These are phyloP conservation scores for Ambrosia hybrid DNA, from an alignment of 140 eudicot genomes.

Conservation along the genomic window DNA sequence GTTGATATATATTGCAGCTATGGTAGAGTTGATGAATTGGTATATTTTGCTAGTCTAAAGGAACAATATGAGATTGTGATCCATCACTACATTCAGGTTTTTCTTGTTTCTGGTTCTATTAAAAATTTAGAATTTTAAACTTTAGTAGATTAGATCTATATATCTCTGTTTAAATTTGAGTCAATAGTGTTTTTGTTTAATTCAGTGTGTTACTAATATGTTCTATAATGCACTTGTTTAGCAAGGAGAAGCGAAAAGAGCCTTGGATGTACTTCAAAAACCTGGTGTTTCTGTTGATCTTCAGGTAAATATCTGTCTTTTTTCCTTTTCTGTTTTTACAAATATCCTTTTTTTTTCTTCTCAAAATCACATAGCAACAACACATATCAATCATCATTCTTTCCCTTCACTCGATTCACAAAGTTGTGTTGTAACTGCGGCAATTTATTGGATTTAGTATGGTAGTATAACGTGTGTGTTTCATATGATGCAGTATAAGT, in stretches of 20 bases:
- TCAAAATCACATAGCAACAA: neutral
- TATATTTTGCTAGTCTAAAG: slow-evolving; percentile 49
- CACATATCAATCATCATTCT: neutral
- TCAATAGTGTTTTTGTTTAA: neutral
- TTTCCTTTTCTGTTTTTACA: neutral
- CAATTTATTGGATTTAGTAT: too few species aligned
- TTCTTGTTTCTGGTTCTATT: slow-evolving; percentile 35
- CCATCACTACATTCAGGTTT: slow-evolving; percentile 94
- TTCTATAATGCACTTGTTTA: slow-evolving; percentile 21
- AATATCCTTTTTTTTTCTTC: neutral
- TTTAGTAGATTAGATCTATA: too few species aligned
- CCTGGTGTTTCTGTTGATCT: slow-evolving; percentile 46
- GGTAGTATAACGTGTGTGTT: too few species aligned
- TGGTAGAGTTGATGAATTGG: too few species aligned
- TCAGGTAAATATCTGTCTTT: slow-evolving; percentile 46
- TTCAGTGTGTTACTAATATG: neutral
- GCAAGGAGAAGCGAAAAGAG: slow-evolving; percentile 99
- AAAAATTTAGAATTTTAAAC: too few species aligned
- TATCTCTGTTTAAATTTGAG: too few species aligned
- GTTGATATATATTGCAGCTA: slow-evolving; percentile 68
- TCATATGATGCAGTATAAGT: slow-evolving; percentile 68
- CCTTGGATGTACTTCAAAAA: slow-evolving; percentile 64
- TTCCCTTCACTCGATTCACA: too few species aligned
- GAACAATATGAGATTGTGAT: slow-evolving; percentile 85
- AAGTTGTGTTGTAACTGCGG: too few species aligned